These are phyloP conservation scores for Pyricularia grisea DNA, from an alignment of 2,329 filamentous ascomycete species.

Conservation along the genomic window DNA sequence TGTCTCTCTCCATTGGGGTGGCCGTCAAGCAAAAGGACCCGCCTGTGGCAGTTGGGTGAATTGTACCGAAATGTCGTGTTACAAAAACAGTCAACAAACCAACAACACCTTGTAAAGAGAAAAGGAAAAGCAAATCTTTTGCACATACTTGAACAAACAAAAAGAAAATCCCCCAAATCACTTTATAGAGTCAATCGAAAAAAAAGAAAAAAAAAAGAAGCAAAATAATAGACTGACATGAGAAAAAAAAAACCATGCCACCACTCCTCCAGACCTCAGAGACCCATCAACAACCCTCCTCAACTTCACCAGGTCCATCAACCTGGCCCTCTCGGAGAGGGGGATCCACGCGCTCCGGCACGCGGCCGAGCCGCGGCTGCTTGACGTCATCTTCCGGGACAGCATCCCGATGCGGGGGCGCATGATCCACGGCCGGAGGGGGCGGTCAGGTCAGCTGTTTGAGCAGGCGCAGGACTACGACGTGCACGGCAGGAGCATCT, in stretches of 20 bases:
- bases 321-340: constrained; percentile 85
- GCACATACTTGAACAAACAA: too few relatives aligned
- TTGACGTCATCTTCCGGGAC: constrained; percentile 63
- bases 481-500: constrained; percentile 71
- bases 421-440: constrained; percentile 76
- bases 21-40: too few relatives aligned
- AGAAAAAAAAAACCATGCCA: background rate
- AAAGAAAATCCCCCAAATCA: too few relatives aligned
- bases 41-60: too few relatives aligned
- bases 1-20: too few relatives aligned
- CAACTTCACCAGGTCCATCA: constrained; percentile 98
- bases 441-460: constrained; percentile 54
- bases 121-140: too few relatives aligned
- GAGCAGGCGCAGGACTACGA: constrained; percentile 86
- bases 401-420: constrained; percentile 92
- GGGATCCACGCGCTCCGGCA: constrained; percentile 81
- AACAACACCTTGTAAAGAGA: too few relatives aligned
- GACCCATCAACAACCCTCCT: constrained; percentile 73
- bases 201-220: background rate
- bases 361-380: constrained; percentile 55
- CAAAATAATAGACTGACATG: background rate
- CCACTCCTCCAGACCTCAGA: constrained; percentile 59
- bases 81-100: too few relatives aligned
- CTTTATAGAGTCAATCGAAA: too few relatives aligned
- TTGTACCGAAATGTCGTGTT: too few relatives aligned